Evolutionary conservation across 176 grass and related monocot genomes (phyloP).

Genomic region (Aegilops umbellulata): DNA sequence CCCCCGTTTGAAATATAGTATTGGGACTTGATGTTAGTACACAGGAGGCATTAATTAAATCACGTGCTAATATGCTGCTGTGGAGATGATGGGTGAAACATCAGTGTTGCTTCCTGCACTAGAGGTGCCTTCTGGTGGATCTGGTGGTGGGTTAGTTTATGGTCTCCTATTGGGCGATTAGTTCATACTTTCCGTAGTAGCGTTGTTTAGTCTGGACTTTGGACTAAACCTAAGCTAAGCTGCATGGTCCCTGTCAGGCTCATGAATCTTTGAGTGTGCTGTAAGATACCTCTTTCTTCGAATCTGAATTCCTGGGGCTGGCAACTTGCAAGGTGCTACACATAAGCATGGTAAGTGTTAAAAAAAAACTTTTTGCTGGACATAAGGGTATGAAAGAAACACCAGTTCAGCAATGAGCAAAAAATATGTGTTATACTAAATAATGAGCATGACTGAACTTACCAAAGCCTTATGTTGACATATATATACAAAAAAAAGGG

Average conservation of each 20-base stretch:
- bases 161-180: background rate
- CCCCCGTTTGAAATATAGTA: conserved; percentile 1
- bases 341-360: too few species aligned
- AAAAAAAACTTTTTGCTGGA: background rate
- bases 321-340: background rate
- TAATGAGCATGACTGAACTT: too few species aligned
- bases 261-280: conserved; percentile 8
- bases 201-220: conserved; percentile 11
- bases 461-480: background rate
- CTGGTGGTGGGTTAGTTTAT: conserved; percentile 11
- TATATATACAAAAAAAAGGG: background rate
- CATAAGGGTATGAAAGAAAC: background rate
- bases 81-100: conserved; percentile 27
- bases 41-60: conserved; percentile 12
- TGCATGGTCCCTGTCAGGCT: background rate
- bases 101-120: conserved; percentile 33
- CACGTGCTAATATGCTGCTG: conserved; percentile 19
- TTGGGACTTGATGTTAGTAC: background rate
- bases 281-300: background rate
- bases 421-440: too few species aligned
- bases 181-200: background rate
- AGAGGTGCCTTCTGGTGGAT: conserved; percentile 17
- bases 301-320: background rate
- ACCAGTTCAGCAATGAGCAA: background rate
- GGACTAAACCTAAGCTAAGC: background rate